Base-by-base conservation (phyloP, 2,329 filamentous ascomycete species). In the Lachnellula hyalina region DNA sequence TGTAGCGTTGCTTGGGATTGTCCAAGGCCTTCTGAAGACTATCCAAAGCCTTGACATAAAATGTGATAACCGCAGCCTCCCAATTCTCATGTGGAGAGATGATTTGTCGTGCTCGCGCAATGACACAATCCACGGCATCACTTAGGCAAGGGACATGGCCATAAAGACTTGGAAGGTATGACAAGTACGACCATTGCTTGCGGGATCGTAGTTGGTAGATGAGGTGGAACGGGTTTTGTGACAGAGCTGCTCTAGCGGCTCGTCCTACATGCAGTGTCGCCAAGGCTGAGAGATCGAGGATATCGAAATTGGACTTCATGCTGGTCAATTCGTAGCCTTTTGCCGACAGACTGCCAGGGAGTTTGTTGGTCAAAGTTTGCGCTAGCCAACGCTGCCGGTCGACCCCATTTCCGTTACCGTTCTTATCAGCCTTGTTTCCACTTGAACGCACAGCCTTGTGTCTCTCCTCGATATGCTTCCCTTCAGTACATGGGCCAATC, bases 241-340 rank as follows among this genome's bases (percentile, higher is more conserved):
- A 61, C 3, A 67, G 47, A 2, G 58, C 59, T 15, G 46, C 53
- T 17, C 64, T 57, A 4, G 64, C 63, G 3, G 61, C 57, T 23
- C 63, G 65, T n/a, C 63, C 58, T n/a, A 64, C 55, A 44, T 65
- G 62, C 15, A 65, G 55, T 7, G 63, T 62, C 9, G 66, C 62
- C n/a, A 67, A 46, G 9, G 59, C 64, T 15, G 65, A 67, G n/a
- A 68, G 42, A 34, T 63, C 59, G 17, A 66, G 52, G 14, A 67
- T 59, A 47, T 67, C 58, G 41, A 67, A 63, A 36, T 62, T 57
- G n/a, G 57, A 58, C 42, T 58, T 58, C 14, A 64, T 54, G 21
- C 60, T 64, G 49, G 59, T 63, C 34, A 63, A 47, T 49, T 67
- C 63, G 41, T 65, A 69, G 21, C 61, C 63, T 36, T 60, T 64